Base-by-base conservation (phyloP, 2,329 filamentous ascomycete genomes). In the Curvularia hawaiiensis region DNA sequence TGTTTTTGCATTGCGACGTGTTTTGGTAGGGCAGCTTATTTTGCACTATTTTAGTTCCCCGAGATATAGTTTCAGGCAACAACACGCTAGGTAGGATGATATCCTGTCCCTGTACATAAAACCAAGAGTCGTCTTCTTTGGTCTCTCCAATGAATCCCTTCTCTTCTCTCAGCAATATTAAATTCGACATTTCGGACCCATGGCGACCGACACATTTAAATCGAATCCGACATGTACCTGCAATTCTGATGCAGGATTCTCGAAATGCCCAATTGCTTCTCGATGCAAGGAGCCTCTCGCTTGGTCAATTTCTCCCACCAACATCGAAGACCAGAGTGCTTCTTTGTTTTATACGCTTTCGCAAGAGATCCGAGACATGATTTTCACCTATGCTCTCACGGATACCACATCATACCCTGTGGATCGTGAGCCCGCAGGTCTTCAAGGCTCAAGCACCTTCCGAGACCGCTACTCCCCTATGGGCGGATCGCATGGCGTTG, bases 321-420 rank as follows among this genome's bases (percentile, higher is more conserved):
- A 40, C 3, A 22, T 57, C 8, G 31, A 46, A 4, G 24, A 47
- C 5, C 65, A 70, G 10, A 46, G 40, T 24, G 53, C 51, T 9
- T 61, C 54, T 28, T 53, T 53, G 3, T 43, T 69, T 2, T 70
- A 58, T 39, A 53, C 50, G 1, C 51, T 43, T 3, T 62, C 65
- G 1, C 59, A 43, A 14, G 67, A 70, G 18, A 45, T 70, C 10
- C 55, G 65, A 28, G 58, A 66, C 22, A 41, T 65, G 22, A 56
- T 70, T 9, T 68, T 52, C 12, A 54, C 50, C 35, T 66, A 61
- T 26, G 61, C 61, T 6, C 60, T 65, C n/a, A 62, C 56, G 5
- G 59, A 61, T 14, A 43, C 35, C 1, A 54, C 53, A 6, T 51
- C 51, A 5, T 47, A 56, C 12, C 58, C 61, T 8, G 31, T 54